Conservation (phyloP, 176 grass and related monocot genomes). For the Rhynchospora pubera region DNA sequence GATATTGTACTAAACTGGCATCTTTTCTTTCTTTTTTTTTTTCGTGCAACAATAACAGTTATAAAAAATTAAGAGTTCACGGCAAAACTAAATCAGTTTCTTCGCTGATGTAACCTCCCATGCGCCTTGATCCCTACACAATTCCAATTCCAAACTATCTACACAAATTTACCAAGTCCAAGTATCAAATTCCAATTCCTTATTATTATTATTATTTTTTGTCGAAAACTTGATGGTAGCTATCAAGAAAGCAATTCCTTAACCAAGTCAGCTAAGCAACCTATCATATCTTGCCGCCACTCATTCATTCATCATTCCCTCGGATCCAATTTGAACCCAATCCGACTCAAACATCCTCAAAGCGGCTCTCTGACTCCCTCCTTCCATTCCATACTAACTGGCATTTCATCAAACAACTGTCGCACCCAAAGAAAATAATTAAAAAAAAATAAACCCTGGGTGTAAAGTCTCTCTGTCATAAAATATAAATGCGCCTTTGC, state of each 20-base stretch:
- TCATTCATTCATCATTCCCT: neutral
- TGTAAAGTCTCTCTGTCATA: neutral
- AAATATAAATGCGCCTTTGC: slow-evolving; percentile 22
- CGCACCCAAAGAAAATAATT: neutral
- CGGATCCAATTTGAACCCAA: neutral
- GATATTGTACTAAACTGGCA: too few relatives aligned
- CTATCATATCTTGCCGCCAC: neutral
- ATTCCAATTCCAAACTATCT: neutral
- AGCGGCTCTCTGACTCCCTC: neutral
- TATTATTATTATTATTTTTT: too few relatives aligned
- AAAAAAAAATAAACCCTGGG: neutral
- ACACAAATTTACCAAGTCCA: neutral
- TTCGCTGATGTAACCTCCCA: too few relatives aligned
- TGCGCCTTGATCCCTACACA: neutral
- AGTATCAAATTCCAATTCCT: neutral
- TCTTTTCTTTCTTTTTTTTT: too few relatives aligned
- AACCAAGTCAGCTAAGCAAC: too few relatives aligned
- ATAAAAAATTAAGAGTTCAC: neutral
- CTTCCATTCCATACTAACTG: neutral
- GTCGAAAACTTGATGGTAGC: too few relatives aligned
- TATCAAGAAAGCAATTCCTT: neutral
- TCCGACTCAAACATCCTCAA: neutral
- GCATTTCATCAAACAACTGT: neutral
- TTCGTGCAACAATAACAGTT: too few relatives aligned
- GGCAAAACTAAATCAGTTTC: neutral